Conservation (phyloP, 371 early-diverging fungal genomes). For the Amoeboaphelidium occidentale region DNA sequence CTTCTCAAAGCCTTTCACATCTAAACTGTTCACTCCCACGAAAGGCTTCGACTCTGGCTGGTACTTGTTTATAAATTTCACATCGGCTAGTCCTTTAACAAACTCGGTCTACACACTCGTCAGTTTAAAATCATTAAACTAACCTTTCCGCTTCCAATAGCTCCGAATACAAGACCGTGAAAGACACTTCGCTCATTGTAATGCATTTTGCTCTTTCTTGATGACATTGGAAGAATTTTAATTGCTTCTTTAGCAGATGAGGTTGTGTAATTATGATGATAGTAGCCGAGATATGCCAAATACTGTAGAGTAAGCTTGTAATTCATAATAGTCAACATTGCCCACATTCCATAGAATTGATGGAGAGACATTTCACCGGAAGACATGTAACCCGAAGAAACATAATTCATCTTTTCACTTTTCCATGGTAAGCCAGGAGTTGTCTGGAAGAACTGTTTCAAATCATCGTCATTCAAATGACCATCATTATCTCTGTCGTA, state of each 20-base stretch:
- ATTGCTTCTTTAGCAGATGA: constrained; percentile 20
- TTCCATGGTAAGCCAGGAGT: constrained; percentile 77
- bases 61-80: constrained; percentile 44
- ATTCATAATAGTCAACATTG: constrained; percentile 76
- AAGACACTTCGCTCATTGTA: constrained; percentile 66
- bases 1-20: constrained; percentile 72
- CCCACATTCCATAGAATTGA: background rate
- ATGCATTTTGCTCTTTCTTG: constrained; percentile 42
- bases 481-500: constrained; percentile 92
- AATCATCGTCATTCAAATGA: constrained; percentile 53
- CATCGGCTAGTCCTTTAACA: constrained; percentile 52
- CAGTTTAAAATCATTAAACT: background rate
- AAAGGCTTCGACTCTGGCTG: constrained; percentile 43
- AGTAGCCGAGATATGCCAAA: constrained; percentile 81
- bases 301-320: constrained; percentile 63
- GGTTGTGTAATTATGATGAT: constrained; percentile 34
- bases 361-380: background rate
- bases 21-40: constrained; percentile 74
- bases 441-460: constrained; percentile 59
- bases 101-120: constrained; percentile 35
- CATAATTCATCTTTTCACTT: constrained; percentile 13
- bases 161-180: constrained; percentile 78
- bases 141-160: constrained; percentile 76
- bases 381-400: background rate
- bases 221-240: background rate